Conservation (phyloP, 257 asterid genomes). For the Ligustrum vulgare region DNA sequence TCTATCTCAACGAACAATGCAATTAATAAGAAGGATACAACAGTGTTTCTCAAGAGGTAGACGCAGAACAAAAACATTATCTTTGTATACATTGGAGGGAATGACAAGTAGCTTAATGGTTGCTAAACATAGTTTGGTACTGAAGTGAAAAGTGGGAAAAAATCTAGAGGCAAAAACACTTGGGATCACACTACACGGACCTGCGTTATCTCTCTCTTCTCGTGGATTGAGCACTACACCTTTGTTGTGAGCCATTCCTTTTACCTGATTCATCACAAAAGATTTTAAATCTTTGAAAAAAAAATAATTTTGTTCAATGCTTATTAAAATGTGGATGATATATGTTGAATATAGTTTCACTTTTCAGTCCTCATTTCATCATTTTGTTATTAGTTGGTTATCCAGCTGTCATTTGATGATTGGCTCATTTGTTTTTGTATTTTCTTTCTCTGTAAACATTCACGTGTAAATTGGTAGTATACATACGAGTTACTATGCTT, state of each 20-base stretch:
- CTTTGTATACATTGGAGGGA: neutral
- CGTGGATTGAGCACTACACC: slow-evolving; percentile 56
- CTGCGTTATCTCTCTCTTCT: slow-evolving; percentile 89
- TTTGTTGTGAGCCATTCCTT: slow-evolving; percentile 96
- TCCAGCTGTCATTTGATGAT: too few relatives aligned
- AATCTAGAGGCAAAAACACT: slow-evolving; percentile 9
- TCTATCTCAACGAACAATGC: neutral
- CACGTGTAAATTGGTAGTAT: too few relatives aligned
- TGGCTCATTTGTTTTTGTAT: too few relatives aligned
- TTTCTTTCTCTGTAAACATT: too few relatives aligned
- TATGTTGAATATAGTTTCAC: too few relatives aligned
- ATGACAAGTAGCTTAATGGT: neutral
- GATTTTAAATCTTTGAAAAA: slow-evolving; percentile 8
- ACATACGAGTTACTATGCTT: too few relatives aligned
- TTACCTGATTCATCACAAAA: slow-evolving; percentile 58
- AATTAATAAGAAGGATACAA: neutral
- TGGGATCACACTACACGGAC: slow-evolving; percentile 34
- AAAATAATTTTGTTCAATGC: slow-evolving; percentile 9
- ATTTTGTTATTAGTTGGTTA: too few relatives aligned
- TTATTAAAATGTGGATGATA: neutral
- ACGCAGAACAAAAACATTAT: neutral
- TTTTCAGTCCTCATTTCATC: too few relatives aligned
- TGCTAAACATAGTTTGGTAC: neutral
- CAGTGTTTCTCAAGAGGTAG: slow-evolving; percentile 5
- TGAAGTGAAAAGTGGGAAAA: neutral